Percentiles rank a stretch among this genome's conserved stretches.
Conservation (phyloP, 306 rosid species). For the Corylus heterophylla region DNA sequence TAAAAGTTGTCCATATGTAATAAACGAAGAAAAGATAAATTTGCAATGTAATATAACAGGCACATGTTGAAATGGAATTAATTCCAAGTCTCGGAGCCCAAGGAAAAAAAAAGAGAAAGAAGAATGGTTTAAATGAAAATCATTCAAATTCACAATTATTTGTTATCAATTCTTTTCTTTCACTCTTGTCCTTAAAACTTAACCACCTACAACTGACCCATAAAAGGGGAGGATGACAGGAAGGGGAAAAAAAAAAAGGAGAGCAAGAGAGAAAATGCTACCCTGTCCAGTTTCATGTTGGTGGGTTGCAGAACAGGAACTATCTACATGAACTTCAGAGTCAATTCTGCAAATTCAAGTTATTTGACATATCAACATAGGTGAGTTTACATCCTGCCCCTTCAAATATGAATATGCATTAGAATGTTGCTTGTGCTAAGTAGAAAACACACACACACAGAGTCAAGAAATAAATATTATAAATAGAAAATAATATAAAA, state of each 20-base stretch:
- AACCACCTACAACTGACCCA: background rate
- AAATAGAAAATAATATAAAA: constrained; percentile 6
- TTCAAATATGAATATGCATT: constrained; percentile 12
- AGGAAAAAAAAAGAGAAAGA: no score
- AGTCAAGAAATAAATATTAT: background rate
- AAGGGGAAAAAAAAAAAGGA: background rate
- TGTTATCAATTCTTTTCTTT: background rate
- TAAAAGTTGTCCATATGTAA: background rate
- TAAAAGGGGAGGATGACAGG: background rate
- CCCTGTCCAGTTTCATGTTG: constrained; percentile 60
- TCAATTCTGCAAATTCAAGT: constrained; percentile 63
- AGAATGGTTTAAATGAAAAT: no score
- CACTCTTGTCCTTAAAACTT: background rate
- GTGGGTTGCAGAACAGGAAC: constrained; percentile 52
- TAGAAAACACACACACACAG: background rate
- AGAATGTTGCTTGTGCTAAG: background rate
- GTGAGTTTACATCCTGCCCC: background rate
- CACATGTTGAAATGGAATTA: background rate
- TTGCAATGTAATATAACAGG: background rate
- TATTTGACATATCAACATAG: constrained; percentile 19
- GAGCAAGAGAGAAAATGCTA: constrained; percentile 29
- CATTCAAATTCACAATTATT: background rate
- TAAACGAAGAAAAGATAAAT: background rate
- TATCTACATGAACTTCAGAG: constrained; percentile 62
- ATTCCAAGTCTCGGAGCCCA: background rate